These are phyloP conservation scores for Mortierella polycephala DNA, from an alignment of 371 early-diverging fungal genomes.

Conservation along the genomic window DNA sequence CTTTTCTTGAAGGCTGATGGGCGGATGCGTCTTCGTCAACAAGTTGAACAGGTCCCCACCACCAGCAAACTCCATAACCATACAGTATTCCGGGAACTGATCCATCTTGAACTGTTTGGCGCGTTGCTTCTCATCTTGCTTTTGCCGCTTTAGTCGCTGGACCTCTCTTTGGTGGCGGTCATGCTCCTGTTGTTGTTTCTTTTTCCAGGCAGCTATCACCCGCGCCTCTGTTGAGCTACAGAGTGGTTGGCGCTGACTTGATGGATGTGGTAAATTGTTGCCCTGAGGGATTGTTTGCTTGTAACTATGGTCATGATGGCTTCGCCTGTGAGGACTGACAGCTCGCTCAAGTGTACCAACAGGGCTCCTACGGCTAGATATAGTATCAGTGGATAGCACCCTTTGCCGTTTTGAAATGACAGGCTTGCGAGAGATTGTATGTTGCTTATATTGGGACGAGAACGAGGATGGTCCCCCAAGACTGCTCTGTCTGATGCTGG, in stretches of 20 bases:
- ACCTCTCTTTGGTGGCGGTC: constrained; percentile 20
- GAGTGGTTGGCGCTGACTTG: neutral
- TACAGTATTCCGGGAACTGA: constrained; percentile 59
- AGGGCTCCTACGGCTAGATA: neutral
- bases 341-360: neutral
- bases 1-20: constrained; percentile 57
- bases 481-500: constrained; percentile 54
- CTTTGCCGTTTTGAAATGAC: constrained; percentile 11
- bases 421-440: constrained; percentile 8
- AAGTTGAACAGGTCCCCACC: constrained; percentile 91
- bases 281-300: neutral
- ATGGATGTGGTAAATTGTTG: neutral
- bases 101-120: constrained; percentile 24
- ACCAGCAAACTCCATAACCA: constrained; percentile 89
- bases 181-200: constrained; percentile 27
- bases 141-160: constrained; percentile 29
- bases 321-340: neutral
- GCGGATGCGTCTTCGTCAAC: constrained; percentile 77
- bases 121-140: constrained; percentile 16
- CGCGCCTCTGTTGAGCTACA: constrained; percentile 4
- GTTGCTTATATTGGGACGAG: constrained; percentile 1
- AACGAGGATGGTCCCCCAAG: neutral
- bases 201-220: constrained; percentile 11
- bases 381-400: constrained; percentile 14
- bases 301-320: neutral